Evolutionary conservation across 306 rosid species (phyloP).

Genomic region (Prunus mongolica): DNA sequence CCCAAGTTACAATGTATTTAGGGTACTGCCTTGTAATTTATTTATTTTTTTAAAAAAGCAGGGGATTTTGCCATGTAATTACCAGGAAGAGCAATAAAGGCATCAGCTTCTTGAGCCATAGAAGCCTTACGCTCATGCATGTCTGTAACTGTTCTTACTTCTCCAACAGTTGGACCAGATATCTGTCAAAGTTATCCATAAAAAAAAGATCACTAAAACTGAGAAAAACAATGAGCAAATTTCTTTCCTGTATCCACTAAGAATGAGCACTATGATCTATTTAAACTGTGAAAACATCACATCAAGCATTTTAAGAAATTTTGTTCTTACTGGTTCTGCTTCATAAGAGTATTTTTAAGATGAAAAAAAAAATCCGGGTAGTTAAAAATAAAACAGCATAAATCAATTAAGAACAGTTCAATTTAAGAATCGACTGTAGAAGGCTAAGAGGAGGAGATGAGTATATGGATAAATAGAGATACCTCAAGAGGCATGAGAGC

Average conservation of each 20-base stretch:
- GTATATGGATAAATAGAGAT: slow-evolving; percentile 17
- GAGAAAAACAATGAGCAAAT: slow-evolving; percentile 1
- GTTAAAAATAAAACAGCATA: not conserved
- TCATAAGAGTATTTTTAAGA: not conserved
- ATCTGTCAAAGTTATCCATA: slow-evolving; percentile 53
- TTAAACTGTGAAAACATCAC: not conserved
- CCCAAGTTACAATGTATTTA: too few relatives aligned
- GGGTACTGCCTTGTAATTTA: not conserved
- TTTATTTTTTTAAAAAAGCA: not conserved
- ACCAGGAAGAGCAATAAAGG: slow-evolving; percentile 97
- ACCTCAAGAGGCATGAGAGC: slow-evolving; percentile 96
- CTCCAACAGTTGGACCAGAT: slow-evolving; percentile 88
- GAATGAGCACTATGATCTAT: not conserved
- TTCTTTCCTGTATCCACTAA: slow-evolving; percentile 1
- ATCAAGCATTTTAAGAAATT: not conserved
- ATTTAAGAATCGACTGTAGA: not conserved
- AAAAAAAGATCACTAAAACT: slow-evolving; percentile 1
- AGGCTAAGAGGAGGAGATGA: not conserved
- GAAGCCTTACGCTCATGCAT: slow-evolving; percentile 97
- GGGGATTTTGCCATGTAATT: slow-evolving; percentile 18
- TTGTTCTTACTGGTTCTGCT: not conserved
- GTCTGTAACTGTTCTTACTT: slow-evolving; percentile 83
- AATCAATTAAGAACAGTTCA: not conserved
- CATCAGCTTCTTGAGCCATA: slow-evolving; percentile 93
- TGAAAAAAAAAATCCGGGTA: not conserved